These are phyloP conservation scores for Ganoderma boninense DNA, from an alignment of 1,284 basidiomycete species.

Conservation along the genomic window DNA sequence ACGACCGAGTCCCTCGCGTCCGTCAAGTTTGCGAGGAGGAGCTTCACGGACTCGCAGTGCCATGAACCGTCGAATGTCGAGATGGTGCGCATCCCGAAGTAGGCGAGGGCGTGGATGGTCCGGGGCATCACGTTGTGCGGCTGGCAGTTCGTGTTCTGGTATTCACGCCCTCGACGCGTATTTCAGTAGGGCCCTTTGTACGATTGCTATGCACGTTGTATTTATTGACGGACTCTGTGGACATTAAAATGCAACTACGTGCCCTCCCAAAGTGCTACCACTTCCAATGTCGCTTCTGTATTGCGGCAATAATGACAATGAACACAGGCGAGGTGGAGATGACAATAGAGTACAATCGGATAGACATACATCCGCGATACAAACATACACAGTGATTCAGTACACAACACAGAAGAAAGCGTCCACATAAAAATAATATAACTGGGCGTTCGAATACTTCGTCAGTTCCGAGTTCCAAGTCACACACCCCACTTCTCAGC, in stretches of 20 bases:
- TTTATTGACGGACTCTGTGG: background rate
- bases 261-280: no score
- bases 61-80: background rate
- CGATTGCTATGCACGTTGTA: background rate
- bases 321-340: no score
- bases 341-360: no score
- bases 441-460: no score
- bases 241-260: background rate
- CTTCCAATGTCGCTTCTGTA: no score
- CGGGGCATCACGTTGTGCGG: background rate
- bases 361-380: no score
- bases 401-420: no score
- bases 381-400: background rate
- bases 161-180: background rate
- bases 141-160: background rate
- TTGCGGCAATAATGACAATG: no score
- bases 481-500: slow-evolving; percentile 1
- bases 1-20: background rate
- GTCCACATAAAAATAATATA: no score
- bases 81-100: background rate
- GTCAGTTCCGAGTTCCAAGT: background rate
- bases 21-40: background rate
- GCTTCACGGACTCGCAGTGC: background rate
- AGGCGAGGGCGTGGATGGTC: background rate
- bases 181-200: background rate